A percentile compares a stretch with the other conserved stretches of the same genome.
These are phyloP conservation scores for Calonectria crousiana DNA, from an alignment of 2,329 filamentous ascomycete species.

Conservation along the genomic window DNA sequence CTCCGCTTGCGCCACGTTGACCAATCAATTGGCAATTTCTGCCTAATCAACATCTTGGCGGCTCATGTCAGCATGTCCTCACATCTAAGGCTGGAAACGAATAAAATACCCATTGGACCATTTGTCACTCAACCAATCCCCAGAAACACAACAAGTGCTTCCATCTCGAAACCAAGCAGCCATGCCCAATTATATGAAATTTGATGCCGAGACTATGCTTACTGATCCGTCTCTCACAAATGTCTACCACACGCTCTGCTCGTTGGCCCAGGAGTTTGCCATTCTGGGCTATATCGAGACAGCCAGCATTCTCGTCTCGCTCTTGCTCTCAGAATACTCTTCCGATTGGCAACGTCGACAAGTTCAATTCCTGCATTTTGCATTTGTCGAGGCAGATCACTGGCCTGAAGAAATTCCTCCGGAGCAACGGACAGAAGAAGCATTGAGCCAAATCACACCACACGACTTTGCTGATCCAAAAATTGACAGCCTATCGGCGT, in stretches of 20 bases:
- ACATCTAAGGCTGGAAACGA: no score
- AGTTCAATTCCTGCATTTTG: background rate
- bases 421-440: background rate
- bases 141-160: no score
- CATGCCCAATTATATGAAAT: no score
- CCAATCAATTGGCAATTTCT: no score
- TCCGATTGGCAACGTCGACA: background rate
- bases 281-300: background rate
- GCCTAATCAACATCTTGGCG: no score
- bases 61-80: no score
- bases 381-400: background rate
- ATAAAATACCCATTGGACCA: no score
- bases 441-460: background rate
- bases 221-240: no score
- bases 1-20: no score
- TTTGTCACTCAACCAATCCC: no score
- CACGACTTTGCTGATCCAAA: background rate
- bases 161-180: no score
- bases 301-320: background rate
- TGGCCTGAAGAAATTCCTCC: background rate
- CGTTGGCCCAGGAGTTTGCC: background rate
- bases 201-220: no score
- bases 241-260: background rate
- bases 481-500: background rate
- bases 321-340: background rate